phyloP scores from a whole-genome alignment of 176 grass and related monocot species.

The Hordeum vulgare region MorexV3_pseudomolecules_assembly NC_058521.1:544405496-544405995 shows the following conservation, averaged over 20 bases:
- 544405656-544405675: background rate
- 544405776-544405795: conserved; percentile 83
- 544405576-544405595: background rate
- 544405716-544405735: too few species aligned
- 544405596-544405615: background rate
- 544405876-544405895: too few species aligned
- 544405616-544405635: conserved; percentile 4
- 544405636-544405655: conserved; percentile 27
- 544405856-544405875: too few species aligned
- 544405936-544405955: too few species aligned
- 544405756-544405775: conserved; percentile 93
- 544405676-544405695: too few species aligned
- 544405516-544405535: background rate
- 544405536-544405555: conserved; percentile 1
- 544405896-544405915: too few species aligned
- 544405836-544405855: too few species aligned
- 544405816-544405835: conserved; percentile 78
- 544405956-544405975: too few species aligned
- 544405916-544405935: too few species aligned
- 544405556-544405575: conserved; percentile 1
- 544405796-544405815: conserved; percentile 97
- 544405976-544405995: too few species aligned
- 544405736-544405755: too few species aligned
- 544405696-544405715: too few species aligned
- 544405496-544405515: background rate